Evolutionary conservation across 2,329 filamentous ascomycete genomes (phyloP).

Genomic region (Penicillium sp.): DNA sequence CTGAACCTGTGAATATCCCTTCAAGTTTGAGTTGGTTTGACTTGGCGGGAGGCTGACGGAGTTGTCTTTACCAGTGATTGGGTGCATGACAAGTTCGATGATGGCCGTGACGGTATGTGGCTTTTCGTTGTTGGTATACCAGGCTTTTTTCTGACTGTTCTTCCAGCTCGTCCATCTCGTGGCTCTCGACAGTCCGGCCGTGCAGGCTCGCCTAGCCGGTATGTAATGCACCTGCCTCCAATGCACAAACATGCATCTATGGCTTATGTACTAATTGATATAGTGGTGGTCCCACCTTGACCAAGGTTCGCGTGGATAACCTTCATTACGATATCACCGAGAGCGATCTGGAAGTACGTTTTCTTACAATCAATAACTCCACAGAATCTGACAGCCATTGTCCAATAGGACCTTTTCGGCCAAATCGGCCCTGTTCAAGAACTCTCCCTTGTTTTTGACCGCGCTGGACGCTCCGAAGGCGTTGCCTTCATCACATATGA

Average conservation of each 20-base stretch:
- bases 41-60: constrained; percentile 4
- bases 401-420: constrained; percentile 66
- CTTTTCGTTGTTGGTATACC: background rate
- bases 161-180: constrained; percentile 42
- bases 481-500: constrained; percentile 79
- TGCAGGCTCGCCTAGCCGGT: constrained; percentile 36
- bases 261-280: constrained; percentile 16
- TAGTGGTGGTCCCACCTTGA: constrained; percentile 52
- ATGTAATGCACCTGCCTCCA: constrained; percentile 15
- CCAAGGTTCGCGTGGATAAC: constrained; percentile 80
- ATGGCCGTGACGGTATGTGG: constrained; percentile 55
- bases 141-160: constrained; percentile 19
- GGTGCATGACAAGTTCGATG: constrained; percentile 88
- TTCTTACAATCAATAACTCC: background rate
- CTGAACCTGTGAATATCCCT: constrained; percentile 41
- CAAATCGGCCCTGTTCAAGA: constrained; percentile 68
- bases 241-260: background rate
- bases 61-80: constrained; percentile 62
- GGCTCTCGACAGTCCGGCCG: constrained; percentile 40
- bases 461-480: constrained; percentile 81
- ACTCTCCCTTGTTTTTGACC: constrained; percentile 74
- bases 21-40: background rate
- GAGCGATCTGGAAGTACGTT: constrained; percentile 69
- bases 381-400: background rate
- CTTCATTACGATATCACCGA: constrained; percentile 88